Evolutionary conservation across 768 basidiomycete species (phyloP).

Genomic region (Phylloporus scabripes): DNA sequence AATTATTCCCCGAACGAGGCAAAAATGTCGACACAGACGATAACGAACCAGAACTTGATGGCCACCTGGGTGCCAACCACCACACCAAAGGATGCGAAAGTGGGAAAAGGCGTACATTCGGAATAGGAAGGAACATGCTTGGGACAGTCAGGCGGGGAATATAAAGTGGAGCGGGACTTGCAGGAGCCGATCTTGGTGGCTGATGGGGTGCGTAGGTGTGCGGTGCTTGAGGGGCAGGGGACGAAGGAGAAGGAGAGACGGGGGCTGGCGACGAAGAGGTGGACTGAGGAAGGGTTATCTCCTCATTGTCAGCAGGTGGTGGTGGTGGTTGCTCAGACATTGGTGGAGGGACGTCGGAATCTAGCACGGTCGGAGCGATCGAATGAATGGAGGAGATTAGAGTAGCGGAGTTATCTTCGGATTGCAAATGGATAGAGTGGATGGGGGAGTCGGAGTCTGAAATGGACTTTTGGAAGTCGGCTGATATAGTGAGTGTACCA

Average conservation of each 20-base stretch:
- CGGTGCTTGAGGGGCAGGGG: slow-evolving; percentile 25
- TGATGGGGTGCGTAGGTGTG: slow-evolving; percentile 46
- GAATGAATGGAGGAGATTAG: background rate
- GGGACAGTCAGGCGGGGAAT: slow-evolving; percentile 65
- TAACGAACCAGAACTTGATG: slow-evolving; percentile 33
- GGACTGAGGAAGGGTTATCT: slow-evolving; percentile 39
- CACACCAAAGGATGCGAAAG: slow-evolving; percentile 51
- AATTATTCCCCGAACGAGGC: slow-evolving; percentile 1
- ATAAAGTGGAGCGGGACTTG: slow-evolving; percentile 37
- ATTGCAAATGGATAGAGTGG: slow-evolving; percentile 1
- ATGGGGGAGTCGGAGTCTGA: slow-evolving; percentile 10
- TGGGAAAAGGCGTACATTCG: slow-evolving; percentile 65
- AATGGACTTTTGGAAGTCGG: slow-evolving; percentile 3
- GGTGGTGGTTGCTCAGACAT: slow-evolving; percentile 11
- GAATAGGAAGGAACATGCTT: slow-evolving; percentile 84
- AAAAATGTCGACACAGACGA: slow-evolving; percentile 35
- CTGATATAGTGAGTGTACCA: slow-evolving; percentile 12
- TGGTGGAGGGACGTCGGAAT: background rate
- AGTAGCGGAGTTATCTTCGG: slow-evolving; percentile 9
- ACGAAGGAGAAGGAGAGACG: slow-evolving; percentile 26
- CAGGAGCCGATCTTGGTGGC: background rate
- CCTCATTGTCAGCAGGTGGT: slow-evolving; percentile 42
- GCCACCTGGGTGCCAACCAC: slow-evolving; percentile 45
- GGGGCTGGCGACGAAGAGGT: slow-evolving; percentile 35
- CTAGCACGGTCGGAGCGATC: slow-evolving; percentile 4